Conservation (phyloP, 495 filamentous ascomycete species). For the Thozetella sp. region DNA sequence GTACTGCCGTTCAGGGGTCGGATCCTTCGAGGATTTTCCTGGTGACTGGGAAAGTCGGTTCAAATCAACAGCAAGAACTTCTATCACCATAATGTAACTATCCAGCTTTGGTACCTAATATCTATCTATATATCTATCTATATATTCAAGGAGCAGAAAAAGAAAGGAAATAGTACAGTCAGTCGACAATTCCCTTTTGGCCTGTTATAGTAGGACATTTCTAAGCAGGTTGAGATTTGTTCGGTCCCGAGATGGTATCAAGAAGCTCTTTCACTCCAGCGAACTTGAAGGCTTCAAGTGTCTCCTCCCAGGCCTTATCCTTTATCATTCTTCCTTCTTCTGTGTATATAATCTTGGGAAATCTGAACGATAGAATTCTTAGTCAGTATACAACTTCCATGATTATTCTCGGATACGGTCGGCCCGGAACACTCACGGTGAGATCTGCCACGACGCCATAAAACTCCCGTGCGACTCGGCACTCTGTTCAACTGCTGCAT, state of each 20-base stretch:
- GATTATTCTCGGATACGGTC: not conserved
- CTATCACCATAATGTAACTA: too few species aligned
- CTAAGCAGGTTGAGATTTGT: too few species aligned
- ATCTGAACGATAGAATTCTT: not conserved
- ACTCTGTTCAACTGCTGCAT: not conserved
- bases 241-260: not conserved
- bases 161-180: too few species aligned
- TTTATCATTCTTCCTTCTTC: not conserved
- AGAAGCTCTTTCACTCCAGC: not conserved
- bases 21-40: too few species aligned
- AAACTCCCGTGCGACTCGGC: not conserved
- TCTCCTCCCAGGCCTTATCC: not conserved
- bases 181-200: too few species aligned
- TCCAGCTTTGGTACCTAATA: too few species aligned
- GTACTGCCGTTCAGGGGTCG: too few species aligned
- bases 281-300: not conserved
- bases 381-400: not conserved
- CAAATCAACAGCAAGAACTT: too few species aligned
- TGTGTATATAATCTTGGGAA: not conserved
- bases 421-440: not conserved
- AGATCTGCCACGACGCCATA: not conserved
- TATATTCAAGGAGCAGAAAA: too few species aligned
- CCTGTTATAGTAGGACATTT: too few species aligned
- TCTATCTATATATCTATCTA: too few species aligned
- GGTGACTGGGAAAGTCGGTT: too few species aligned